Percentiles rank a stretch among this genome's conserved stretches.
Conservation (phyloP, 208 protist genomes). For the Leishmania tarentolae region DNA sequence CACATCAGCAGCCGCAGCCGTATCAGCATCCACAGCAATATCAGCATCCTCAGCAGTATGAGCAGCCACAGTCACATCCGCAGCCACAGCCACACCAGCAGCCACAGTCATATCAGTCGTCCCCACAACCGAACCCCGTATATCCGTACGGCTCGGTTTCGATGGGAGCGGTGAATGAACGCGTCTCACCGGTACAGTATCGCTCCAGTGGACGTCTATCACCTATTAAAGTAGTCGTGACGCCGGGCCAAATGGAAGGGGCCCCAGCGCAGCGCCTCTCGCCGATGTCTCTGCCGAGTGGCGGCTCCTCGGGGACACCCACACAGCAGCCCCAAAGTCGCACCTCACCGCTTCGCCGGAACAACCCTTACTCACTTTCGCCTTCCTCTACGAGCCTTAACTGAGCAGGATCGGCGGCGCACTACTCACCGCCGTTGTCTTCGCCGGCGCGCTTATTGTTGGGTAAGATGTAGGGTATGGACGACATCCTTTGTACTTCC, state of each 20-base stretch:
- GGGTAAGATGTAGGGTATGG: not conserved
- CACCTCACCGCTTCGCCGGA: slow-evolving; percentile 32
- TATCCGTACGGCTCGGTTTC: slow-evolving; percentile 20
- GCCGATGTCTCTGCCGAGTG: slow-evolving; percentile 13
- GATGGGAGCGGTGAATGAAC: slow-evolving; percentile 4
- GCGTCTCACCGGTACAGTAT: slow-evolving; percentile 31
- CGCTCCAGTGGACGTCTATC: slow-evolving; percentile 35
- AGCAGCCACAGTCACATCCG: no score
- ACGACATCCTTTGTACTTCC: not conserved
- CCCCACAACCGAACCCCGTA: not conserved
- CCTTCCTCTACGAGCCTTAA: slow-evolving; percentile 24
- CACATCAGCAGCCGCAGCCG: slow-evolving; percentile 5
- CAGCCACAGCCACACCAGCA: no score
- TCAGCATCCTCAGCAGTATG: slow-evolving; percentile 5
- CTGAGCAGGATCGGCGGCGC: not conserved
- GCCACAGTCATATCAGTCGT: slow-evolving; percentile 12
- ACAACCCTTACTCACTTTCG: slow-evolving; percentile 42
- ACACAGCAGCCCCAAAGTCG: slow-evolving; percentile 29
- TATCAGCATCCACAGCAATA: not conserved
- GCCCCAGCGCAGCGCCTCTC: slow-evolving; percentile 32
- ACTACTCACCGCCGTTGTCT: not conserved
- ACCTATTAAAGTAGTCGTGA: slow-evolving; percentile 31
- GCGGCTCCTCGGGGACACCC: not conserved
- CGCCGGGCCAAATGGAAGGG: slow-evolving; percentile 9
- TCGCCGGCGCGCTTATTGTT: not conserved